Evolutionary conservation across 2,329 filamentous ascomycete species (phyloP).

Genomic region (Fusarium sp.): DNA sequence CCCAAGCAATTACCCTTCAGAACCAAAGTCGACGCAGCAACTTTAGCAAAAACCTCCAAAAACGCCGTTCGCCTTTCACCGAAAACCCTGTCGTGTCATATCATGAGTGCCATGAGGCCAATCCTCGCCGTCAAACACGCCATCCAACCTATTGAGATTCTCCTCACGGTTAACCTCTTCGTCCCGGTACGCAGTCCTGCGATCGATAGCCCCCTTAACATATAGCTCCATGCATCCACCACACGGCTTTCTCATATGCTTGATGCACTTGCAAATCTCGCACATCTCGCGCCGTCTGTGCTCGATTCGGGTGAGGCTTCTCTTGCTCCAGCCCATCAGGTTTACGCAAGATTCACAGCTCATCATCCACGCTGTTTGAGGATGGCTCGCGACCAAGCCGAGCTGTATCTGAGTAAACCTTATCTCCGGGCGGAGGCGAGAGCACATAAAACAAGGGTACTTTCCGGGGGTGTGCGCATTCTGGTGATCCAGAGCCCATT

Average conservation of each 20-base stretch:
- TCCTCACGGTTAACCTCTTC: background rate
- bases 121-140: background rate
- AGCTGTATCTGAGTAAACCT: constrained; percentile 27
- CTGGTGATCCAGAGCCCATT: constrained; percentile 16
- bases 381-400: background rate
- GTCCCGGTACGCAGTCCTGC: background rate
- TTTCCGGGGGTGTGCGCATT: too few species aligned
- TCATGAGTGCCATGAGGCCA: background rate
- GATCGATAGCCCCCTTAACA: constrained; percentile 20
- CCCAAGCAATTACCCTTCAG: background rate
- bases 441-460: constrained; percentile 41
- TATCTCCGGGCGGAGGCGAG: constrained; percentile 1
- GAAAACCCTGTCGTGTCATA: background rate
- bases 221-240: constrained; percentile 39
- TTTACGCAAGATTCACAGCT: constrained; percentile 27
- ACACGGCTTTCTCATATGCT: constrained; percentile 23
- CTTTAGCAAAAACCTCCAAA: background rate
- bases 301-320: constrained; percentile 21
- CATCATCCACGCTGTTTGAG: constrained; percentile 33
- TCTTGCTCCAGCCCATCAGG: constrained; percentile 8
- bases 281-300: constrained; percentile 29
- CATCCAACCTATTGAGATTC: constrained; percentile 17
- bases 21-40: background rate
- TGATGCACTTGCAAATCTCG: constrained; percentile 34
- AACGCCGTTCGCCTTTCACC: background rate